A percentile compares a stretch with the other conserved stretches of the same genome.
phyloP scores from a whole-genome alignment of 805 yeast genomes.

The Allodekkera sacchari region DNA sequence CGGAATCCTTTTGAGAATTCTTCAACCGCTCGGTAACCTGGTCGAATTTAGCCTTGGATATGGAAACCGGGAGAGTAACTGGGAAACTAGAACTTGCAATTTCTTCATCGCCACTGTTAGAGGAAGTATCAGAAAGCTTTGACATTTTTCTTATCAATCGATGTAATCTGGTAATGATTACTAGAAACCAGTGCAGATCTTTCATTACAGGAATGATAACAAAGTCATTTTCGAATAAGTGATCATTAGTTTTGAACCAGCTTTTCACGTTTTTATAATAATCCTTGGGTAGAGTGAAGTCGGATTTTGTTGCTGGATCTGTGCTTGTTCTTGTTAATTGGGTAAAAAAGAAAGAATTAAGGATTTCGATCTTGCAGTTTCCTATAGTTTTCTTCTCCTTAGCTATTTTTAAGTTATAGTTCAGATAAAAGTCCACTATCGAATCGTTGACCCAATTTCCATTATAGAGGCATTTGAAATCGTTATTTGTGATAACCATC shows the following conservation, averaged over 20 bases:
- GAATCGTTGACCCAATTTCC: slow-evolving; percentile 88
- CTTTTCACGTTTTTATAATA: slow-evolving; percentile 58
- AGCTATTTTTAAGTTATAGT: slow-evolving; percentile 34
- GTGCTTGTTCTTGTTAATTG: slow-evolving; percentile 34
- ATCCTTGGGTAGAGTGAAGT: slow-evolving; percentile 14
- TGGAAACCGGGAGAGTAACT: too few relatives aligned
- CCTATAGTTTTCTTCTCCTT: slow-evolving; percentile 24
- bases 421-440: slow-evolving; percentile 75
- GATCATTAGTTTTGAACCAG: slow-evolving; percentile 70
- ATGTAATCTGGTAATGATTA: slow-evolving; percentile 54
- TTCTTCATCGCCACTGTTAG: slow-evolving; percentile 1
- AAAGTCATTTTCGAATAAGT: slow-evolving; percentile 43
- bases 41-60: too few relatives aligned
- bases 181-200: slow-evolving; percentile 80
- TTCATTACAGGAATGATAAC: slow-evolving; percentile 78
- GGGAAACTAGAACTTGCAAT: too few relatives aligned
- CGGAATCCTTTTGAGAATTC: not conserved
- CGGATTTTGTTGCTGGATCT: too few relatives aligned
- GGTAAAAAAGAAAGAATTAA: slow-evolving; percentile 80
- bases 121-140: too few relatives aligned
- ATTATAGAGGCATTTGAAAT: slow-evolving; percentile 70
- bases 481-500: slow-evolving; percentile 55
- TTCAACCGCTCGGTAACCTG: not conserved
- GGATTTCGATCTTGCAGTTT: slow-evolving; percentile 37
- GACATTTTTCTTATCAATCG: slow-evolving; percentile 11